These are phyloP conservation scores for Neurospora sp. DNA, from an alignment of 495 filamentous ascomycete genomes.

Conservation along the genomic window DNA sequence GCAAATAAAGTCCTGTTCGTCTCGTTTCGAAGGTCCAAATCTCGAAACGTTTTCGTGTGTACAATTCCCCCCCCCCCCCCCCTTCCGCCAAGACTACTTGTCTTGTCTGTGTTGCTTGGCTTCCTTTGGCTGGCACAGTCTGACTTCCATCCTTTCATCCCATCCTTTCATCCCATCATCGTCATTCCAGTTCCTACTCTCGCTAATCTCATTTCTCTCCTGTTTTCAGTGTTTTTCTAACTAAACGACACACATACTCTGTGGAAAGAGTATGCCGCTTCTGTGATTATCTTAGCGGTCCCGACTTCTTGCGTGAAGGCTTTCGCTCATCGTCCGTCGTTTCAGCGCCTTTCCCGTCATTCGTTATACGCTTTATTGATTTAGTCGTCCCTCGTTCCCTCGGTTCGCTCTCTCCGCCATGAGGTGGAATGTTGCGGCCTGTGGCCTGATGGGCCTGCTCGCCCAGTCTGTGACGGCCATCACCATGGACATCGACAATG, in stretches of 20 bases:
- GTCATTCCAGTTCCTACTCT: background rate
- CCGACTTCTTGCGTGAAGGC: background rate
- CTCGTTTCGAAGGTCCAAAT: too few relatives aligned
- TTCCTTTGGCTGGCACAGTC: background rate
- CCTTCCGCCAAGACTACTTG: background rate
- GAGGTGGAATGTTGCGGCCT: constrained; percentile 11
- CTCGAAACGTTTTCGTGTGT: too few relatives aligned
- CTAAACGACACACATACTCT: background rate
- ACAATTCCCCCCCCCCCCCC: too few relatives aligned
- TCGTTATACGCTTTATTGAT: background rate
- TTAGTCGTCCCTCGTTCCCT: background rate
- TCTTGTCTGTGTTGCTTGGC: background rate
- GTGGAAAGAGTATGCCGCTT: background rate
- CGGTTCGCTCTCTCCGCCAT: constrained; percentile 8
- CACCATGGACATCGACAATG: constrained; percentile 15
- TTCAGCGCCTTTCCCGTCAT: background rate
- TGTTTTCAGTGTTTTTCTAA: background rate
- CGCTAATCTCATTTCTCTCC: background rate
- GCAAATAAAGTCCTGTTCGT: too few relatives aligned
- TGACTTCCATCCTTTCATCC: background rate
- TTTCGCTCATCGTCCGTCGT: background rate
- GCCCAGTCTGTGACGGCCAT: constrained; percentile 16
- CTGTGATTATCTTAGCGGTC: background rate
- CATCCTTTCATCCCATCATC: background rate
- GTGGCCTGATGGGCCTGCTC: constrained; percentile 13